A percentile compares a stretch with the other conserved stretches of the same genome.
Conservation (phyloP, 2,329 filamentous ascomycete species). For the Tolypocladium endophyticum region DNA sequence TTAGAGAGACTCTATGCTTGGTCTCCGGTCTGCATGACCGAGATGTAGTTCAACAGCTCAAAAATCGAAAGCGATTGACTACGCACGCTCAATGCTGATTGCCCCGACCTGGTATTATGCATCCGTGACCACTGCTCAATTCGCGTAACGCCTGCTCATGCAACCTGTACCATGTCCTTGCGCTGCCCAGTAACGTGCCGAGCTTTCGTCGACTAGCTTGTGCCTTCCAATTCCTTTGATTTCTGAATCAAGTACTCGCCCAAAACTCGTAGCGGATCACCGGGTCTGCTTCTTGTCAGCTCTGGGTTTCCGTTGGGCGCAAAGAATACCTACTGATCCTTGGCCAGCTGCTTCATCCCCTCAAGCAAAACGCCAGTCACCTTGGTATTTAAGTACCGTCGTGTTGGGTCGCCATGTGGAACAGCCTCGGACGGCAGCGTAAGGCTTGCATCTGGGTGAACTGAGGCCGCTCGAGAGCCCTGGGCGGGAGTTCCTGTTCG, state of each 20-base stretch:
- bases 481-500: slow-evolving; percentile 39
- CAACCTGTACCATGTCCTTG: slow-evolving; percentile 1
- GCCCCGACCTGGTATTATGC: slow-evolving; percentile 9
- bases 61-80: slow-evolving; percentile 23
- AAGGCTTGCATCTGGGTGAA: slow-evolving; percentile 41
- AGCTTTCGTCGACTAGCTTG: slow-evolving; percentile 8
- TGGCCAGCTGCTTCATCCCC: slow-evolving; percentile 63
- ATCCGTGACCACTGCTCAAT: not conserved
- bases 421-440: slow-evolving; percentile 50
- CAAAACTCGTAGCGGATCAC: slow-evolving; percentile 56
- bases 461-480: slow-evolving; percentile 45
- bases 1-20: slow-evolving; percentile 32
- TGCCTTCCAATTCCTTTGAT: slow-evolving; percentile 51
- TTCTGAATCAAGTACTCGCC: slow-evolving; percentile 62
- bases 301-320: not conserved
- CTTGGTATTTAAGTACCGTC: slow-evolving; percentile 62
- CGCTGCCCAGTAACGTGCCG: slow-evolving; percentile 2
- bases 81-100: slow-evolving; percentile 8
- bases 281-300: slow-evolving; percentile 35
- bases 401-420: slow-evolving; percentile 56
- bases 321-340: slow-evolving; percentile 50
- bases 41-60: slow-evolving; percentile 19
- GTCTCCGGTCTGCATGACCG: slow-evolving; percentile 23
- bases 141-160: not conserved
- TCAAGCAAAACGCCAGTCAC: slow-evolving; percentile 59